Conservation (phyloP, 257 asterid genomes). For the Solanum sejunctum region DNA sequence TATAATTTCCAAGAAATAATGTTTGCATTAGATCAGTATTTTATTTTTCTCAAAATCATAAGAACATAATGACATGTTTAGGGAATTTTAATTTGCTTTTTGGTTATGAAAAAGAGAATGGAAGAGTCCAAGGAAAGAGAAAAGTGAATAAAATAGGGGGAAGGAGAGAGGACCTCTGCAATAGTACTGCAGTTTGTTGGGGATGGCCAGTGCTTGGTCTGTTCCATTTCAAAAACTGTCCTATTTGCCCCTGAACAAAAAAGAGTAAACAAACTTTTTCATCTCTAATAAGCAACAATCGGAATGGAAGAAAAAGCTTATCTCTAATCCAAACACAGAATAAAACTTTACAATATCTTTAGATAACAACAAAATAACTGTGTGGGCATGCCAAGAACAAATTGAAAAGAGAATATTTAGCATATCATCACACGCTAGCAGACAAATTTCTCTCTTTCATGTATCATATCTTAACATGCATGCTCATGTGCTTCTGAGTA, state of each 20-base stretch:
- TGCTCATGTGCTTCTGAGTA: not conserved
- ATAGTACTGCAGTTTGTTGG: conserved; percentile 49
- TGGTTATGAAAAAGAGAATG: not conserved
- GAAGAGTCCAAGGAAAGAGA: not conserved
- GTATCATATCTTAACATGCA: not conserved
- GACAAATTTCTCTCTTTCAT: not conserved
- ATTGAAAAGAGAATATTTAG: not conserved
- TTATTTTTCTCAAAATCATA: conserved; percentile 5
- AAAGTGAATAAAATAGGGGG: not conserved
- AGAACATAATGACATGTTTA: not conserved
- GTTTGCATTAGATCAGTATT: not conserved
- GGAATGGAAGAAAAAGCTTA: not conserved
- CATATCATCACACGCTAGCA: not conserved
- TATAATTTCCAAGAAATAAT: conserved; percentile 77
- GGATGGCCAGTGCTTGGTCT: conserved; percentile 66
- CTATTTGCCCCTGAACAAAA: conserved; percentile 52
- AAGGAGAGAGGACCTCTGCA: conserved; percentile 40
- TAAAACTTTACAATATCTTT: not conserved
- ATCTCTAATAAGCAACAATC: conserved; percentile 13
- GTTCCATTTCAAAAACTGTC: conserved; percentile 70
- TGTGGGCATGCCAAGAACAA: not conserved
- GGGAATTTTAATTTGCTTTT: not conserved
- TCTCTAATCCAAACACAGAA: conserved; percentile 5
- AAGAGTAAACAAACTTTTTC: conserved; percentile 15
- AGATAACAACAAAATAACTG: not conserved